Percentiles rank a stretch among this genome's conserved stretches.
Conservation (phyloP, 768 basidiomycete species). For the Terana coerulea region DNA sequence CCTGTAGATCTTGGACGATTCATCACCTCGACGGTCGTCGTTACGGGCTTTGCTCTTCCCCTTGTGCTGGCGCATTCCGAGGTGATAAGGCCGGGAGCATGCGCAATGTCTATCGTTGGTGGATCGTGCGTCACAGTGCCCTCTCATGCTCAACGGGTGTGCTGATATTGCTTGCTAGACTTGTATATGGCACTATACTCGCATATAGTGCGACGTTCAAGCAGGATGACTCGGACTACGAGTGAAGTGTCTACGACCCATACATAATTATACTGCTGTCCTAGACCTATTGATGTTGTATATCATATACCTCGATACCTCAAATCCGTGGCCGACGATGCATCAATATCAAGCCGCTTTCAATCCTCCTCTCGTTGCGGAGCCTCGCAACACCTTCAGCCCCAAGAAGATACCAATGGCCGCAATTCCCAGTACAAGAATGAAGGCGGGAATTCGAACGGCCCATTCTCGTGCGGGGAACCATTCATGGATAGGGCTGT, state of each 20-base stretch:
- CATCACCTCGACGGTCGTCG: slow-evolving; percentile 85
- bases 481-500: slow-evolving; percentile 68
- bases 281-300: slow-evolving; percentile 8
- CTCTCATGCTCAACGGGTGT: slow-evolving; percentile 2
- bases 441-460: slow-evolving; percentile 76
- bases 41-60: slow-evolving; percentile 91
- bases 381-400: not conserved
- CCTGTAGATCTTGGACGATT: slow-evolving; percentile 92
- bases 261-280: not conserved
- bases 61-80: slow-evolving; percentile 89
- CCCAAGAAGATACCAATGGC: slow-evolving; percentile 74
- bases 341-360: not conserved
- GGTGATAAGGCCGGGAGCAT: slow-evolving; percentile 79
- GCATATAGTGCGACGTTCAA: slow-evolving; percentile 83
- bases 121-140: slow-evolving; percentile 61
- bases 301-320: slow-evolving; percentile 2
- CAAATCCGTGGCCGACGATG: not conserved
- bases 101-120: slow-evolving; percentile 91
- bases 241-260: slow-evolving; percentile 35
- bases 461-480: slow-evolving; percentile 95
- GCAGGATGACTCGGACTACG: slow-evolving; percentile 80
- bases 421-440: slow-evolving; percentile 78
- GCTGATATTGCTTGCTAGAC: slow-evolving; percentile 31
- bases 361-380: not conserved
- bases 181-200: slow-evolving; percentile 89